Conservation (phyloP, 1,139 yeast species). For the Nakaseomyces bracarensis region DNA sequence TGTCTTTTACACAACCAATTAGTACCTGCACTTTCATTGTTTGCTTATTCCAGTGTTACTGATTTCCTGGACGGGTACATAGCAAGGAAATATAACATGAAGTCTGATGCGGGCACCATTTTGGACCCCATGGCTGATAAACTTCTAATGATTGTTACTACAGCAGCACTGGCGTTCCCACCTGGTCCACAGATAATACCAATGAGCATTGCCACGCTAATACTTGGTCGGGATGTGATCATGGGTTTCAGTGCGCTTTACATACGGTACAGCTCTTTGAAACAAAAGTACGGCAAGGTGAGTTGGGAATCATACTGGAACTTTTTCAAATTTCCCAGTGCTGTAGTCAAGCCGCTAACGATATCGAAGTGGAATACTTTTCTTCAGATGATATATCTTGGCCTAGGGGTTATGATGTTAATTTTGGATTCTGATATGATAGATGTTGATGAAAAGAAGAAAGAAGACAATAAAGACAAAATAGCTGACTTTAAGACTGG, state of each 20-base stretch:
- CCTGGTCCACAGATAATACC: constrained; percentile 54
- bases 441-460: background rate
- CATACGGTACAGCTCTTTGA: constrained; percentile 65
- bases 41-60: constrained; percentile 78
- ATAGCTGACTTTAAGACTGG: constrained; percentile 7
- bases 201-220: constrained; percentile 55
- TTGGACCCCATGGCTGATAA: constrained; percentile 96
- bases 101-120: constrained; percentile 80
- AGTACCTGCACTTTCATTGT: constrained; percentile 57
- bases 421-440: constrained; percentile 13
- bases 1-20: constrained; percentile 56
- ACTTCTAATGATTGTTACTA: constrained; percentile 76
- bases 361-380: constrained; percentile 85
- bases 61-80: constrained; percentile 88
- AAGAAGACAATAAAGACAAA: constrained; percentile 4
- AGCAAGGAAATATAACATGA: constrained; percentile 71
- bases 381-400: constrained; percentile 85
- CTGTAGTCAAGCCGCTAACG: constrained; percentile 81
- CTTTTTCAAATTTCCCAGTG: constrained; percentile 63
- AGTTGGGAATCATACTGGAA: constrained; percentile 69
- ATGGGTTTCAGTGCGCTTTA: constrained; percentile 70
- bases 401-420: constrained; percentile 55
- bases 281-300: constrained; percentile 46
- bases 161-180: constrained; percentile 58
- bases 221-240: constrained; percentile 77